Base-by-base conservation (phyloP, 106 monocot species). In the Dendrobium catenatum region DNA sequence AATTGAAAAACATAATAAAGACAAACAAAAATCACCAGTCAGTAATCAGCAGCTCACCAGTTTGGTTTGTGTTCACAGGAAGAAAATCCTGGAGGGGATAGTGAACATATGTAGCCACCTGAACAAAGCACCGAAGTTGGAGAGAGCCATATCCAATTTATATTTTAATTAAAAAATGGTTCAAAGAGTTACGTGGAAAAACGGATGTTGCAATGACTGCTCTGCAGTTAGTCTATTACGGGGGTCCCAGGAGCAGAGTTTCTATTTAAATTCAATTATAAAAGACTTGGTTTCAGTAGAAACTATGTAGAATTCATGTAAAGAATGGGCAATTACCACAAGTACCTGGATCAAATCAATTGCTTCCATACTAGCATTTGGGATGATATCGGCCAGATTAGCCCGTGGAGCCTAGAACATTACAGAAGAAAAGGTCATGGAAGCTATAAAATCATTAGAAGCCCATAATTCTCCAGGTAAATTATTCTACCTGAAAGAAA, bases 231-330 rank as follows among this genome's bases (percentile, higher is more conserved):
- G 91, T 83, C 96, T 87, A 79, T 80, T 91, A 68, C 33, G 79
- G 33, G 93, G 90, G 86, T 96, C 88, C 96, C 91, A 96, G 44
- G 91, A 90, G 72, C 96, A 96, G 26, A 96, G 91, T 91, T 83
- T 77, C 91, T 91, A 81, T 55, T 46, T 26, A 78, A 29, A 37
- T 49, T 5, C 43, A 73, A 72, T 59, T 31, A 37, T 10, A 51
- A 47, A 78, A 20, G 17, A 42, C 9, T 75, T 47, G 70, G 11
- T 1, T 56, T 43, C 13, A 68, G 41, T 43, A 64, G 40, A 26
- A 80, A 80, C 56, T 22, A 22, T 40, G 79, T 33, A 48, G 0
- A 54, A 72, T 20, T 1, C 75, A 81, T 49, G 56, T 7, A 24
- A 77, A 48, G 40, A 61, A 31, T 40, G 0, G 26, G 42, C 0